These are phyloP conservation scores for Cercophora newfieldiana DNA, from an alignment of 495 filamentous ascomycete species.

Conservation along the genomic window DNA sequence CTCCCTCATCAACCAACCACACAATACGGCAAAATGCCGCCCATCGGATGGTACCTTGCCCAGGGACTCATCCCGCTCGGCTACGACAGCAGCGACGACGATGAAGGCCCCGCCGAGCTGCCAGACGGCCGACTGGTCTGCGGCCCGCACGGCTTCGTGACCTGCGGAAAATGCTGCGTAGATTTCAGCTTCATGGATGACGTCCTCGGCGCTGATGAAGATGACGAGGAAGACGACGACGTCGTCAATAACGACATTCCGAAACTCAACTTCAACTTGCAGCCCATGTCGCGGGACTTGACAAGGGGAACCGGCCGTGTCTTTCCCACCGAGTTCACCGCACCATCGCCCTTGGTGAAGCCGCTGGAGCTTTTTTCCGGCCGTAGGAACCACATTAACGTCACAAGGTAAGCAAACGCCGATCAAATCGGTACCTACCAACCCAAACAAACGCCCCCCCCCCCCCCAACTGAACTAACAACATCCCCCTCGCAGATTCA, in stretches of 20 bases:
- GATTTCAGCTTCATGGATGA: conserved; percentile 34
- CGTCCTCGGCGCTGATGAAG: not conserved
- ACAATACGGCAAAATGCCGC: no score
- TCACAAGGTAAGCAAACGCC: not conserved
- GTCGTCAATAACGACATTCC: not conserved
- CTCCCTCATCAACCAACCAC: no score
- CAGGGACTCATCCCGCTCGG: conserved; percentile 8
- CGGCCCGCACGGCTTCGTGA: conserved; percentile 26
- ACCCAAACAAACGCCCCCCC: no score
- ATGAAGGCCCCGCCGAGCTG: conserved; percentile 31
- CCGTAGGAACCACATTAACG: conserved; percentile 3
- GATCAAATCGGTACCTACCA: no score
- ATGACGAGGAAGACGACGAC: conserved; percentile 13
- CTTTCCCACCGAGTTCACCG: conserved; percentile 33
- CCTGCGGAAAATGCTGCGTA: conserved; percentile 25
- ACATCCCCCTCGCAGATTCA: conserved; percentile 24
- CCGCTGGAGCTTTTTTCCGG: conserved; percentile 30
- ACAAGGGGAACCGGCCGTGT: conserved; percentile 31
- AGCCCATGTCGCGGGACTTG: not conserved
- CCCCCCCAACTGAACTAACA: no score
- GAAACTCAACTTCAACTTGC: not conserved
- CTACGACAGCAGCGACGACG: conserved; percentile 18
- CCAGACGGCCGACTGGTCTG: conserved; percentile 29
- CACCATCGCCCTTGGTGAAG: conserved; percentile 19
- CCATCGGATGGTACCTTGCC: conserved; percentile 10